Conservation (phyloP, 495 filamentous ascomycete genomes). For the Collariella sp. region DNA sequence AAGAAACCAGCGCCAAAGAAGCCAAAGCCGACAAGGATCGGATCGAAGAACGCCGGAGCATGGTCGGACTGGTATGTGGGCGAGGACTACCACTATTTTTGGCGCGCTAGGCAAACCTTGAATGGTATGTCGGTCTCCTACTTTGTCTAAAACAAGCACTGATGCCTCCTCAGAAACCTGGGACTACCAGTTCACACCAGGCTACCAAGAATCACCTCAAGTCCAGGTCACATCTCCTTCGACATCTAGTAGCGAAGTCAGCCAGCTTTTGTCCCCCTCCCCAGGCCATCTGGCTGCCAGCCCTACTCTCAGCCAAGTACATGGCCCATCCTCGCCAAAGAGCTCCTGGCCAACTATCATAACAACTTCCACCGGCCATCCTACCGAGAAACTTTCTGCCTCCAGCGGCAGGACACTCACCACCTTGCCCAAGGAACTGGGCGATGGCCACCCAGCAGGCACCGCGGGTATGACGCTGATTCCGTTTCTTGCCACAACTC, state of each 20-base stretch:
- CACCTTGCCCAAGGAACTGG: background rate
- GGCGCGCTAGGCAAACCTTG: constrained; percentile 8
- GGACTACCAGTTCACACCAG: constrained; percentile 8
- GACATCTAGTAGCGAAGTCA: background rate
- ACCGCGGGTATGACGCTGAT: background rate
- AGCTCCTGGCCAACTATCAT: constrained; percentile 14
- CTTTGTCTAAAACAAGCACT: background rate
- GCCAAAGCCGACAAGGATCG: background rate
- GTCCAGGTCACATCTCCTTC: background rate
- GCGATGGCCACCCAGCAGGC: background rate
- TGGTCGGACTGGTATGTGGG: constrained; percentile 17
- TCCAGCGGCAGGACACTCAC: constrained; percentile 1
- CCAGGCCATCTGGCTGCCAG: background rate
- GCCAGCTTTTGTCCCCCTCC: background rate
- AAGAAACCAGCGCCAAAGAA: constrained; percentile 2
- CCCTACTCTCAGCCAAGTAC: background rate
- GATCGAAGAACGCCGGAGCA: background rate
- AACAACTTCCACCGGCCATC: constrained; percentile 13
- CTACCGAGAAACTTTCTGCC: constrained; percentile 3
- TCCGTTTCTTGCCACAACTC: background rate
- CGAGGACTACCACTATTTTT: constrained; percentile 8
- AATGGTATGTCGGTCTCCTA: constrained; percentile 3
- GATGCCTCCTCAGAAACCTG: constrained; percentile 1
- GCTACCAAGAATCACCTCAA: background rate
- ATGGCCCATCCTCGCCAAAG: constrained; percentile 5